Evolutionary conservation across 1,284 basidiomycete species (phyloP).

Genomic region (Moniliella sp.): DNA sequence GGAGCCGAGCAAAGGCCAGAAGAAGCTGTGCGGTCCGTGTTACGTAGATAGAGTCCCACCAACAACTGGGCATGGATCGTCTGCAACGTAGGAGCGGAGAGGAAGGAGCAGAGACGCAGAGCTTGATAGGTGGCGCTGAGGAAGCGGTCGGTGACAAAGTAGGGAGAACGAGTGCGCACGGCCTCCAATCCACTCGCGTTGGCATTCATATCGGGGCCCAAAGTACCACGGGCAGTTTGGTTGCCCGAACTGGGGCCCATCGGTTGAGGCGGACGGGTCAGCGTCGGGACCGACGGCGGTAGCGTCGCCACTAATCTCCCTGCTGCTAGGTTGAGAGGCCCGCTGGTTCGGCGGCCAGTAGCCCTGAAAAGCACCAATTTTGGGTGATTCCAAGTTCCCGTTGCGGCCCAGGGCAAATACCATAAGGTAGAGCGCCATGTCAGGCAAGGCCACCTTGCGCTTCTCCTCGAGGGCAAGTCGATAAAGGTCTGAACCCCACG

Average conservation of each 20-base stretch:
- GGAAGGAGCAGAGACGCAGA: conserved; percentile 9
- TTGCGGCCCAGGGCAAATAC: conserved; percentile 10
- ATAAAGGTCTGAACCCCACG: conserved; percentile 6
- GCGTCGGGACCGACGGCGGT: too few relatives aligned
- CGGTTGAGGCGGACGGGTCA: too few relatives aligned
- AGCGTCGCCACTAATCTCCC: too few relatives aligned
- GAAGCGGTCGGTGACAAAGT: conserved; percentile 6
- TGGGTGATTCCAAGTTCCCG: conserved; percentile 7
- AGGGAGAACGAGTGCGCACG: not conserved
- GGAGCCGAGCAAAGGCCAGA: conserved; percentile 10
- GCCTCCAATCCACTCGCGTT: not conserved
- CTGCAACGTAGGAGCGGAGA: conserved; percentile 8
- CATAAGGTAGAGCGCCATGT: conserved; percentile 10
- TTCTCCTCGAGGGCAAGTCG: conserved; percentile 7
- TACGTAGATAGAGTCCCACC: conserved; percentile 9
- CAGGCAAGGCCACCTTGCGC: conserved; percentile 5
- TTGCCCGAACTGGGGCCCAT: too few relatives aligned
- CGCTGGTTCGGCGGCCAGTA: too few relatives aligned
- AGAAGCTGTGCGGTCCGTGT: conserved; percentile 9
- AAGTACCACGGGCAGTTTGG: too few relatives aligned
- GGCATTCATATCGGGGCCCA: not conserved
- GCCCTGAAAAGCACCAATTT: not conserved
- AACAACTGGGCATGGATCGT: conserved; percentile 13
- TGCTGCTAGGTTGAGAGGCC: too few relatives aligned
- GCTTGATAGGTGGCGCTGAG: conserved; percentile 11